Evolutionary conservation across 805 yeast genomes (phyloP).

Genomic region (Wickerhamomyces chambardii): DNA sequence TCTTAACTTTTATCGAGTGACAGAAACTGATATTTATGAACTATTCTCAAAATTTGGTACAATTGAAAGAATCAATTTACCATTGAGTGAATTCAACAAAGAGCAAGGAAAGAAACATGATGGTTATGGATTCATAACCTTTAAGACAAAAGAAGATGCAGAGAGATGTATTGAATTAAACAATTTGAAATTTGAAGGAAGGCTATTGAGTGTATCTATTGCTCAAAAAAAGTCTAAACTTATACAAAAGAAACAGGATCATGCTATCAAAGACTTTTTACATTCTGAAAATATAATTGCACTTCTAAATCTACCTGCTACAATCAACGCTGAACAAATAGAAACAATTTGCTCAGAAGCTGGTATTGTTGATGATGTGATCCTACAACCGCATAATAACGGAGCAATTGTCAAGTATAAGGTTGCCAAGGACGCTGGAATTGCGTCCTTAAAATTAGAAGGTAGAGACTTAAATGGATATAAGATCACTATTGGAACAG

Average conservation of each 20-base stretch:
- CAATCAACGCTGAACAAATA: constrained; percentile 27
- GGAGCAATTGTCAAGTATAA: constrained; percentile 44
- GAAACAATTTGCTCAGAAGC: constrained; percentile 17
- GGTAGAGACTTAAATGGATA: constrained; percentile 28
- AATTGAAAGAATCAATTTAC: constrained; percentile 43
- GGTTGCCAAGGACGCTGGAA: constrained; percentile 37
- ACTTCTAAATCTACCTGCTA: constrained; percentile 23
- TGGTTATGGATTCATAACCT: constrained; percentile 63
- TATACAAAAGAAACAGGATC: constrained; percentile 19
- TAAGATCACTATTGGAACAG: constrained; percentile 22
- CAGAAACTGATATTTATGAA: constrained; percentile 26
- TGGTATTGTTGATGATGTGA: constrained; percentile 32
- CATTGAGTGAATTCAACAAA: constrained; percentile 23
- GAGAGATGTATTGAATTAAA: constrained; percentile 34
- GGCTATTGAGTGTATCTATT: constrained; percentile 38
- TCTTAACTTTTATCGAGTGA: constrained; percentile 35
- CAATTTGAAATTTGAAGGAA: constrained; percentile 31
- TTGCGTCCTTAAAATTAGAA: constrained; percentile 33
- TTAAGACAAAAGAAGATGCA: constrained; percentile 34
- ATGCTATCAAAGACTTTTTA: constrained; percentile 10
- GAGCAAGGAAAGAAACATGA: constrained; percentile 27
- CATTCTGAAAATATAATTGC: constrained; percentile 14
- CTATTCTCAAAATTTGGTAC: constrained; percentile 41
- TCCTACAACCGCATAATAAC: constrained; percentile 32
- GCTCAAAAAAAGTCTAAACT: constrained; percentile 32